Base-by-base conservation (phyloP, 257 asterid species). In the Solanum appendiculatum region DNA sequence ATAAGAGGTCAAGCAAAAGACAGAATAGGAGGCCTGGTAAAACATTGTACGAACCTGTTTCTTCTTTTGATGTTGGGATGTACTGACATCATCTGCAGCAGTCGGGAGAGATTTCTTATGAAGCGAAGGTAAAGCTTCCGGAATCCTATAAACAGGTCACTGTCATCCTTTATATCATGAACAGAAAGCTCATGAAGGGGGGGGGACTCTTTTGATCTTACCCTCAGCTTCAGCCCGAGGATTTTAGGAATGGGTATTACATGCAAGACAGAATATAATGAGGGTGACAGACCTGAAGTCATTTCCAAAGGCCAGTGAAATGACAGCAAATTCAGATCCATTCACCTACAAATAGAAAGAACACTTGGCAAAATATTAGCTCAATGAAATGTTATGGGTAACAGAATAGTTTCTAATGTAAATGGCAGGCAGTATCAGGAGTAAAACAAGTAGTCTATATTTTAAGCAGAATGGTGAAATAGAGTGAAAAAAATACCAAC, bases 231-330 rank as follows among this genome's bases (percentile, higher is more conserved):
- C 85, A 46, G 42, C 42, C 66, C 15, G 12, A 81, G 68, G 29
- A 29, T 48, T 81, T 81, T 18, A 39, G 27, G 33, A 20, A 58
- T 84, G 78, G 9, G 34, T 44, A 68, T 70, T 85, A 33, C 40
- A 37, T 9, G 48, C 82, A 73, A 63, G 85, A 42, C 86, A 56
- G 44, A 60, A 68, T 66, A 86, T 44, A 84, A 82, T 78, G 85
- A 56, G 88, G 77, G 91, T 66, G 86, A 89, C 88, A 83, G 77
- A 94, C 99, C 99, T 94, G 90, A 92, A 91, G 70, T 95, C 95
- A 89, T 96, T 93, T 86, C 93, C 99, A 40, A 88, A 95, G 86
- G 93, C 94, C 91, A 97, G 94, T 85, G 98, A 95, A 29, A 94
- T 87, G 78, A 96, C 86, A 82, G 98, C 96, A 88, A 92, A 93